Evolutionary conservation across 108 stramenopile genomes (phyloP).

Genomic region (Pseudonitzschia multiseries): DNA sequence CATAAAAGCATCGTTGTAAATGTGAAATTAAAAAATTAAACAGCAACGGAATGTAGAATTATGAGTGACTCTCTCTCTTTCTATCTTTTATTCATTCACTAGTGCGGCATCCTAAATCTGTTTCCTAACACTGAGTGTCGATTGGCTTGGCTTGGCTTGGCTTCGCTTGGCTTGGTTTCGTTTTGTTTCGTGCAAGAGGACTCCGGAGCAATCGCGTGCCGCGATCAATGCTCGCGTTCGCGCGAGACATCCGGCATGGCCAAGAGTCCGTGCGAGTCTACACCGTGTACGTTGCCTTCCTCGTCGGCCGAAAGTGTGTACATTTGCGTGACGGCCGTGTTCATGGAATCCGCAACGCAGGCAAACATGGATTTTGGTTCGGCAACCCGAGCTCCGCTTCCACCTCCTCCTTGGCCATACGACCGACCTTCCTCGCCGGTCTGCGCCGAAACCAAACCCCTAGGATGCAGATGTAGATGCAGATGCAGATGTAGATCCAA

Average conservation of each 20-base stretch:
- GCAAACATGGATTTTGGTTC: conserved; percentile 68
- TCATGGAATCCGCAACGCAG: conserved; percentile 75
- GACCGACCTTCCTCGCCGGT: conserved; percentile 36
- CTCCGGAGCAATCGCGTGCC: no score
- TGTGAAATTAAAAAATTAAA: no score
- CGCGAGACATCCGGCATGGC: conserved; percentile 61
- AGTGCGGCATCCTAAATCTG: no score
- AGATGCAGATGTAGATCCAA: background rate
- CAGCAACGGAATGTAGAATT: no score
- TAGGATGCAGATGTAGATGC: background rate
- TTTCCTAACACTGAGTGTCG: no score
- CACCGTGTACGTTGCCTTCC: conserved; percentile 77
- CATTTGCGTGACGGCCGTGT: conserved; percentile 44
- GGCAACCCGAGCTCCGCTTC: conserved; percentile 66
- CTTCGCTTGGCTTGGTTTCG: no score
- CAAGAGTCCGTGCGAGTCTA: conserved; percentile 65
- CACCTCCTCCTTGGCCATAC: conserved; percentile 32
- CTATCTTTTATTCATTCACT: no score
- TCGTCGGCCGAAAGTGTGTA: conserved; percentile 45
- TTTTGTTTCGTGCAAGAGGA: no score
- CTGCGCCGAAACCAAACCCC: conserved; percentile 23
- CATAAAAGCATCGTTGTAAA: no score
- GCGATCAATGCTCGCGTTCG: conserved; percentile 11
- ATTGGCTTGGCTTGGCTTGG: no score
- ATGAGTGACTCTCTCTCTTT: no score